Conservation (phyloP, 495 filamentous ascomycete species). For the Xylaria scruposa region DNA sequence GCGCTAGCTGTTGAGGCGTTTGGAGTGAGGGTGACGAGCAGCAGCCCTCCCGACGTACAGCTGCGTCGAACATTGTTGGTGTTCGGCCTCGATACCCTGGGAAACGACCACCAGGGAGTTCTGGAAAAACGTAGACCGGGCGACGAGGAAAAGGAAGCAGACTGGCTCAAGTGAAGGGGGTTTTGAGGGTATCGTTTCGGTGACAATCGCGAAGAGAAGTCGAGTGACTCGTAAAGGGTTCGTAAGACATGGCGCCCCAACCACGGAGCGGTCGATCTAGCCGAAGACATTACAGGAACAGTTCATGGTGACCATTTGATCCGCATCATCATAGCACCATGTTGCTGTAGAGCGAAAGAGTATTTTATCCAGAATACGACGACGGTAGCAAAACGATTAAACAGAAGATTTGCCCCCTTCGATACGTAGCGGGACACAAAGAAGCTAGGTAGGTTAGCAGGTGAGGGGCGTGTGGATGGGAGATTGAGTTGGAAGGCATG, state of each 20-base stretch:
- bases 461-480: not conserved
- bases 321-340: conserved; percentile 8
- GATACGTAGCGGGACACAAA: not conserved
- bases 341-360: not conserved
- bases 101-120: conserved; percentile 35
- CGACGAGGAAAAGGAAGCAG: conserved; percentile 30
- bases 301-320: conserved; percentile 39
- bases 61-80: conserved; percentile 46
- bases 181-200: conserved; percentile 35
- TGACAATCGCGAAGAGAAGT: conserved; percentile 45
- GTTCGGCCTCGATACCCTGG: conserved; percentile 29
- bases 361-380: not conserved
- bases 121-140: conserved; percentile 30
- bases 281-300: conserved; percentile 51
- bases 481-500: not conserved
- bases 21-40: conserved; percentile 47
- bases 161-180: conserved; percentile 31
- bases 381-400: not conserved
- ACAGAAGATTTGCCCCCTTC: not conserved
- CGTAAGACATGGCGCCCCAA: conserved; percentile 53
- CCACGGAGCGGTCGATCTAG: conserved; percentile 52
- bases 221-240: conserved; percentile 50
- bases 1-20: conserved; percentile 47
- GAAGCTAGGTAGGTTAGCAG: not conserved
- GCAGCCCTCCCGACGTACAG: conserved; percentile 52